Evolutionary conservation across 345 rosid genomes (phyloP).

Genomic region (Cardamine occulta): DNA sequence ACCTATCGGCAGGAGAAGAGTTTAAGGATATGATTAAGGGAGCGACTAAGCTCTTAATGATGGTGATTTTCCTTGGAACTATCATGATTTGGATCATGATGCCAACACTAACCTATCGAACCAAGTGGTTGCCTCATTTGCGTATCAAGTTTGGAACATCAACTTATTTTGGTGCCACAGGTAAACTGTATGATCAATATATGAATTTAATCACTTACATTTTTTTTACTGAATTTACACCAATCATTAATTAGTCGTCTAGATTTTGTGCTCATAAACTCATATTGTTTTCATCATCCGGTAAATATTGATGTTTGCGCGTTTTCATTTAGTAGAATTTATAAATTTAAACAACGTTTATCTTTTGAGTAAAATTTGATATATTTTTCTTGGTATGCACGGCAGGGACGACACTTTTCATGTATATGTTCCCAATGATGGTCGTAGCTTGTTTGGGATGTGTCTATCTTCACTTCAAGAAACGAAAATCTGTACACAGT

Average conservation of each 20-base stretch:
- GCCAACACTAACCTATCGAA: conserved; percentile 60
- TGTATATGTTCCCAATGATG: conserved; percentile 66
- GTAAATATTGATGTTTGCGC: not conserved
- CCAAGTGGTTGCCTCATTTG: conserved; percentile 51
- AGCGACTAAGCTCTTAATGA: conserved; percentile 48
- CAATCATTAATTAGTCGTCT: conserved; percentile 9
- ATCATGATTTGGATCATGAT: conserved; percentile 69
- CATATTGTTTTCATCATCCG: not conserved
- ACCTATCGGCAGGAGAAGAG: conserved; percentile 33
- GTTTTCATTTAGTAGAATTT: not conserved
- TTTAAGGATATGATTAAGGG: conserved; percentile 37
- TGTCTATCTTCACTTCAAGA: conserved; percentile 57
- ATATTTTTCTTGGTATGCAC: not conserved
- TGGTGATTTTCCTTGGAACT: conserved; percentile 51
- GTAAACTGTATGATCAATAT: conserved; percentile 33
- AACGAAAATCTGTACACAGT: conserved; percentile 11
- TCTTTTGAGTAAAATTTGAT: not conserved
- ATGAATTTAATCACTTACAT: too few relatives aligned
- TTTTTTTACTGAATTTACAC: not conserved
- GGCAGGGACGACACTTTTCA: conserved; percentile 55
- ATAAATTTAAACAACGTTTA: too few relatives aligned
- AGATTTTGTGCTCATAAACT: not conserved
- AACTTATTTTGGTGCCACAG: conserved; percentile 65
- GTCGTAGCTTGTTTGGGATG: conserved; percentile 62
- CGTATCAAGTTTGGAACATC: conserved; percentile 45